Evolutionary conservation across 352 stramenopile species (phyloP).

Genomic region (Globisporangium cylindrosporum): DNA sequence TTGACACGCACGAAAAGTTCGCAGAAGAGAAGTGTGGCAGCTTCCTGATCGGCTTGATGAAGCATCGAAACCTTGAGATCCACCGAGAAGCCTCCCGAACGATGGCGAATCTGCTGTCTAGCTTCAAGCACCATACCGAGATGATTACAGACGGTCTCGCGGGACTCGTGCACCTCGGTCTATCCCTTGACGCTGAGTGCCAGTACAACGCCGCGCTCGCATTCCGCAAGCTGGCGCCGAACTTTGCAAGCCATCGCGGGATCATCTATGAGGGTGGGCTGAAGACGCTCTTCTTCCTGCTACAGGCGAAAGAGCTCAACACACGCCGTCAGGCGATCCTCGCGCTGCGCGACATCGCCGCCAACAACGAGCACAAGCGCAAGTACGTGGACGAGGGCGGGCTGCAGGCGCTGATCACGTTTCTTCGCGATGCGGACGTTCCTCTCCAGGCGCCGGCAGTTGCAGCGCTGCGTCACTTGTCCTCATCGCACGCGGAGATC

Average conservation of each 20-base stretch:
- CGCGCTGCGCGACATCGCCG: slow-evolving; percentile 87
- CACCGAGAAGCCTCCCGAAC: slow-evolving; percentile 92
- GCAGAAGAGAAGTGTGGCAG: slow-evolving; percentile 60
- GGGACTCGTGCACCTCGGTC: slow-evolving; percentile 89
- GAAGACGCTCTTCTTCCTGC: slow-evolving; percentile 90
- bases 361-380: slow-evolving; percentile 87
- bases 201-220: slow-evolving; percentile 94
- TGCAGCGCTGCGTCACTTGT: slow-evolving; percentile 90
- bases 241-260: slow-evolving; percentile 84
- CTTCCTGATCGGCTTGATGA: slow-evolving; percentile 80
- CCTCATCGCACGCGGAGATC: slow-evolving; percentile 70
- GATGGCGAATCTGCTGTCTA: slow-evolving; percentile 94
- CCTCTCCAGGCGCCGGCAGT: slow-evolving; percentile 88
- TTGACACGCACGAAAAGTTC: slow-evolving; percentile 92
- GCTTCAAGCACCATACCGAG: slow-evolving; percentile 87
- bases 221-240: slow-evolving; percentile 93
- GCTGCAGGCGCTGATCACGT: slow-evolving; percentile 82
- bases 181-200: slow-evolving; percentile 90
- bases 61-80: slow-evolving; percentile 87
- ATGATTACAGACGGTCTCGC: slow-evolving; percentile 91
- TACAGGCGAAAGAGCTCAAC: slow-evolving; percentile 89
- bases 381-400: slow-evolving; percentile 88
- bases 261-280: slow-evolving; percentile 88
- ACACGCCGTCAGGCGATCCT: slow-evolving; percentile 89
- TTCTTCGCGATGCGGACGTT: slow-evolving; percentile 86